phyloP scores from a whole-genome alignment of 371 early-diverging fungal genomes.

The Amoeboaphelidium protococcarum region DNA sequence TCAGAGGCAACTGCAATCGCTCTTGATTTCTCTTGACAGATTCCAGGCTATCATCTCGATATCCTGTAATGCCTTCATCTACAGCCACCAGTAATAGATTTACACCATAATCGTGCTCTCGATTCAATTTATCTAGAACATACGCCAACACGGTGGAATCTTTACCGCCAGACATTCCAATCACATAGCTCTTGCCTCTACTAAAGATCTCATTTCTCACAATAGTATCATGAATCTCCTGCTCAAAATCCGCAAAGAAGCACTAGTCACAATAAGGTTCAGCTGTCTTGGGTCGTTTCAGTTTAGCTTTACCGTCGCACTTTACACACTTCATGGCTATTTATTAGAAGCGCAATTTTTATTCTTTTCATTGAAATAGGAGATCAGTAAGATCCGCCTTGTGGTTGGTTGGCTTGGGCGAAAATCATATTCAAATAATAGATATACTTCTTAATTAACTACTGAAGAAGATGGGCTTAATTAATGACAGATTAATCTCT shows the following conservation, averaged over 20 bases:
- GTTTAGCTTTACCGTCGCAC: constrained; percentile 39
- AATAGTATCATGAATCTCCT: constrained; percentile 89
- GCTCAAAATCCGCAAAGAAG: constrained; percentile 84
- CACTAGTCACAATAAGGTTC: constrained; percentile 79
- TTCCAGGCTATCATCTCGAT: constrained; percentile 95
- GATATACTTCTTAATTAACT: too few relatives aligned
- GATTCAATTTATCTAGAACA: constrained; percentile 82
- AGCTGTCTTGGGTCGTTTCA: constrained; percentile 80
- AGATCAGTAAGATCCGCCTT: too few relatives aligned
- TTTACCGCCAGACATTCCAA: constrained; percentile 97
- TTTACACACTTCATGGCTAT: too few relatives aligned
- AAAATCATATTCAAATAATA: too few relatives aligned
- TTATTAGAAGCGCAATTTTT: too few relatives aligned
- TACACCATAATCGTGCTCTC: constrained; percentile 75
- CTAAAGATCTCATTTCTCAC: constrained; percentile 52
- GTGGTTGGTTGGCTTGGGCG: too few relatives aligned
- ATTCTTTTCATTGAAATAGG: too few relatives aligned
- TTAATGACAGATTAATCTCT: too few relatives aligned
- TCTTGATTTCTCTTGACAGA: constrained; percentile 88
- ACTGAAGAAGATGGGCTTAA: too few relatives aligned
- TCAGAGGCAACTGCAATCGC: constrained; percentile 74
- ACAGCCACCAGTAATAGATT: constrained; percentile 78
- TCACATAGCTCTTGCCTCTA: constrained; percentile 71
- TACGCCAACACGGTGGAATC: constrained; percentile 97
- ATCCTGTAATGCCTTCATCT: constrained; percentile 99